Evolutionary conservation across 2,329 filamentous ascomycete genomes (phyloP).

Genomic region (Pestalotiopsis sp.): DNA sequence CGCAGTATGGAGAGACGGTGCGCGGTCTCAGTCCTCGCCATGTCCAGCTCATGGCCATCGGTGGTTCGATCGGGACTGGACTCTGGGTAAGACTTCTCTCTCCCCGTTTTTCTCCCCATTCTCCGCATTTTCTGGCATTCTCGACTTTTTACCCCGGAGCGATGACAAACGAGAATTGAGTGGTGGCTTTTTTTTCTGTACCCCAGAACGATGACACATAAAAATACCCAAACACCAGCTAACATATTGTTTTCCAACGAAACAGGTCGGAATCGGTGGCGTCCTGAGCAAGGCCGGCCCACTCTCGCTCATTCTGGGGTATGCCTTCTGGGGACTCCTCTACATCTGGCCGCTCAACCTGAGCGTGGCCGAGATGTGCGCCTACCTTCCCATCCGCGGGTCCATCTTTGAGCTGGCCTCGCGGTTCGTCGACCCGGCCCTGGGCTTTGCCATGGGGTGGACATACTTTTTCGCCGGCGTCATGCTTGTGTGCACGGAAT

Average conservation of each 20-base stretch:
- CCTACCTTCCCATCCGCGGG: conserved; percentile 56
- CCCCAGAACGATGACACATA: not conserved
- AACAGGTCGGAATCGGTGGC: conserved; percentile 43
- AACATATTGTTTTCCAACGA: not conserved
- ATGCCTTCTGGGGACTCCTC: conserved; percentile 45
- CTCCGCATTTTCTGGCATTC: not conserved
- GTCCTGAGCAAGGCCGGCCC: conserved; percentile 44
- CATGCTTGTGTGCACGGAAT: conserved; percentile 49
- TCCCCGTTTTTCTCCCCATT: not conserved
- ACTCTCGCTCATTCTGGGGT: conserved; percentile 46
- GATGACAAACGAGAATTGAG: conserved; percentile 3
- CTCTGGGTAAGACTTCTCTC: conserved; percentile 34
- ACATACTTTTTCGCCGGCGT: conserved; percentile 51
- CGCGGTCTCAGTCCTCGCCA: conserved; percentile 38
- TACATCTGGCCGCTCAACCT: conserved; percentile 48
- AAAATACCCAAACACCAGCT: not conserved
- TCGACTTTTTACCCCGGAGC: conserved; percentile 4
- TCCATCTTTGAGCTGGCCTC: conserved; percentile 57
- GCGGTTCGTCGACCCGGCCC: conserved; percentile 57
- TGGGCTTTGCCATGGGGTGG: conserved; percentile 59
- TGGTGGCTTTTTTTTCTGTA: not conserved
- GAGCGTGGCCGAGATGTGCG: conserved; percentile 59
- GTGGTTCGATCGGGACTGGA: conserved; percentile 48
- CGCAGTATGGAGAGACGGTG: conserved; percentile 21
- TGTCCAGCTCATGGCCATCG: conserved; percentile 53